These are phyloP conservation scores for Pistacia atlantica DNA, from an alignment of 345 rosid genomes.

Conservation along the genomic window DNA sequence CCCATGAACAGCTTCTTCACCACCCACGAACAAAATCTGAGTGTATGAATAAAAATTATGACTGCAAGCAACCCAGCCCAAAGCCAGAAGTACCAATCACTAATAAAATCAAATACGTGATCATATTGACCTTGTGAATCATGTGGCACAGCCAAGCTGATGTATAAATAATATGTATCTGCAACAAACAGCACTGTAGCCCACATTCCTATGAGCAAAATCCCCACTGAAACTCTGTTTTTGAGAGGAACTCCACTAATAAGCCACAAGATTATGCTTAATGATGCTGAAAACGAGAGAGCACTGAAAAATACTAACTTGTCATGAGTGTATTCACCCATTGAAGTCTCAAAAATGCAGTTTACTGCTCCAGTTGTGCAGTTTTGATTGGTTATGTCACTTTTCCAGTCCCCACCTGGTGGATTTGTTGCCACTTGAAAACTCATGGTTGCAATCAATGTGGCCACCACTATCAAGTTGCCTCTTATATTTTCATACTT, in stretches of 20 bases:
- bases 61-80: not conserved
- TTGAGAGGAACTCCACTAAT: not conserved
- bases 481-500: conserved; percentile 20
- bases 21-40: no score
- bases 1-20: no score
- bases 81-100: no score
- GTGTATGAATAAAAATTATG: no score
- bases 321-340: not conserved
- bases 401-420: conserved; percentile 35
- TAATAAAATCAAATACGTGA: not conserved
- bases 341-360: not conserved
- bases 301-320: not conserved
- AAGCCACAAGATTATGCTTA: not conserved
- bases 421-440: conserved; percentile 33
- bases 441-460: no score
- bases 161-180: not conserved
- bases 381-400: not conserved
- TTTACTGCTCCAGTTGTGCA: not conserved
- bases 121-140: no score
- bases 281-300: not conserved
- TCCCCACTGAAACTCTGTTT: not conserved
- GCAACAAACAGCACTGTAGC: not conserved
- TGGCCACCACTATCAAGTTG: no score
- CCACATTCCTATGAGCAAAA: not conserved
- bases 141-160: not conserved